Conservation (phyloP, 441 rosid genomes). For the Macaranga tanarius region DNA sequence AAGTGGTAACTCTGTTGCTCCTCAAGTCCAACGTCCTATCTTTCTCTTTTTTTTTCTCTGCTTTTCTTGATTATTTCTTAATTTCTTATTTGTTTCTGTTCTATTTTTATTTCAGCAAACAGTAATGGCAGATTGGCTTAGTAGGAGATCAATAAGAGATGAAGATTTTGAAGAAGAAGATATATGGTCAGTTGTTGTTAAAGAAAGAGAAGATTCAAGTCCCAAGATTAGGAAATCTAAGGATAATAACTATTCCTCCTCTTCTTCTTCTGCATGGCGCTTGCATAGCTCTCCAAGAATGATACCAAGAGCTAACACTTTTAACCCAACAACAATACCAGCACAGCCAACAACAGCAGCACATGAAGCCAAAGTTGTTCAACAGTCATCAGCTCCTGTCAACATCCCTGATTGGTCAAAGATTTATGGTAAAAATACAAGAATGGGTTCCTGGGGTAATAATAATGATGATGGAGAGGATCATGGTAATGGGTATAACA, state of each 20-base stretch:
- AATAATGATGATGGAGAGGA: not conserved
- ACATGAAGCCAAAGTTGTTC: constrained; percentile 33
- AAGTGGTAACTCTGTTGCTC: not conserved
- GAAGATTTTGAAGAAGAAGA: constrained; percentile 84
- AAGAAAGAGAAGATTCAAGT: constrained; percentile 48
- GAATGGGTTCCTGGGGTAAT: constrained; percentile 28
- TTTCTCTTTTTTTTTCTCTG: constrained; percentile 7
- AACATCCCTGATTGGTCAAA: constrained; percentile 85
- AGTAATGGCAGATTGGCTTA: constrained; percentile 39
- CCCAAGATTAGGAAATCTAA: constrained; percentile 36
- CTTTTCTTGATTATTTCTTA: not conserved
- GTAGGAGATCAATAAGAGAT: constrained; percentile 32
- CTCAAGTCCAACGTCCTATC: constrained; percentile 6
- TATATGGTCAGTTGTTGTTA: constrained; percentile 53
- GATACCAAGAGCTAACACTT: constrained; percentile 31
- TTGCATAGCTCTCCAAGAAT: constrained; percentile 44
- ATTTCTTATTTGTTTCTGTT: not conserved
- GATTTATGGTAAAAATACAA: constrained; percentile 50
- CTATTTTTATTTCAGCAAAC: constrained; percentile 3
- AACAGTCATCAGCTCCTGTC: constrained; percentile 69
- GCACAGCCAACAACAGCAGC: constrained; percentile 5
- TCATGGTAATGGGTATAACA: constrained; percentile 9
- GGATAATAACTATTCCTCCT: constrained; percentile 27
- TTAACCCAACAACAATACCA: not conserved
- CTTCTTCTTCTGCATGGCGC: constrained; percentile 44